These are phyloP conservation scores for Pseudopyrenochaeta lycopersici DNA, from an alignment of 2,329 filamentous ascomycete species.

Conservation along the genomic window DNA sequence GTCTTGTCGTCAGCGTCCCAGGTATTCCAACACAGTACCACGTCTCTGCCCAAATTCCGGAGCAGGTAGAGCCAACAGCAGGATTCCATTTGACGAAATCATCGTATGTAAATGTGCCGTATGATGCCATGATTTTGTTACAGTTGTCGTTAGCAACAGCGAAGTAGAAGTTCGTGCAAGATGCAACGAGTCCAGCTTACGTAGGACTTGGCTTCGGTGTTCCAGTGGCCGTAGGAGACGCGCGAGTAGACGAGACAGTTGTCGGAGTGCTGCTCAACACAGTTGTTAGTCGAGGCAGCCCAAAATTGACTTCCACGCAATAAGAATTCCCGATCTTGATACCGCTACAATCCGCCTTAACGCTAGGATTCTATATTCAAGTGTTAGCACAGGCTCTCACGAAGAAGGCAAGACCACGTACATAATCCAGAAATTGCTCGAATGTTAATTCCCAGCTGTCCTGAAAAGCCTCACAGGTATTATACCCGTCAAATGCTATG, in stretches of 20 bases:
- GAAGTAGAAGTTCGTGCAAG: slow-evolving; percentile 19
- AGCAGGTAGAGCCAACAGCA: slow-evolving; percentile 5
- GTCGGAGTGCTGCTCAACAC: not conserved
- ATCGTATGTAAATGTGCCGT: slow-evolving; percentile 14
- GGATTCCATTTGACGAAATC: slow-evolving; percentile 24
- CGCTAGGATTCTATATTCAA: slow-evolving; percentile 12
- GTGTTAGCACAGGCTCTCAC: not conserved
- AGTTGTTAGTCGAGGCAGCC: slow-evolving; percentile 7
- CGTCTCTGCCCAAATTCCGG: slow-evolving; percentile 2
- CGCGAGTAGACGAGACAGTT: not conserved
- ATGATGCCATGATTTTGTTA: too few relatives aligned
- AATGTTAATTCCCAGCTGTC: slow-evolving; percentile 11
- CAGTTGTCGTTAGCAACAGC: slow-evolving; percentile 15
- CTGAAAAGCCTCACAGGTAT: slow-evolving; percentile 14
- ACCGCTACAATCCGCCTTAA: slow-evolving; percentile 19
- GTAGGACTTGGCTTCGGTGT: slow-evolving; percentile 17
- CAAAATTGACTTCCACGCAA: slow-evolving; percentile 21
- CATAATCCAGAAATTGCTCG: slow-evolving; percentile 17
- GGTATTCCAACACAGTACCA: slow-evolving; percentile 9
- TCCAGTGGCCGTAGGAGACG: slow-evolving; percentile 9
- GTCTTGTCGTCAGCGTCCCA: not conserved
- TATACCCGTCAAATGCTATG: slow-evolving; percentile 3
- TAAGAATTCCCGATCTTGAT: slow-evolving; percentile 21
- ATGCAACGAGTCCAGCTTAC: slow-evolving; percentile 14
- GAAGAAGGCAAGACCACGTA: not conserved